phyloP scores from a whole-genome alignment of 2,329 filamentous ascomycete species.

The Ceratocystis diversiconidia region DNA sequence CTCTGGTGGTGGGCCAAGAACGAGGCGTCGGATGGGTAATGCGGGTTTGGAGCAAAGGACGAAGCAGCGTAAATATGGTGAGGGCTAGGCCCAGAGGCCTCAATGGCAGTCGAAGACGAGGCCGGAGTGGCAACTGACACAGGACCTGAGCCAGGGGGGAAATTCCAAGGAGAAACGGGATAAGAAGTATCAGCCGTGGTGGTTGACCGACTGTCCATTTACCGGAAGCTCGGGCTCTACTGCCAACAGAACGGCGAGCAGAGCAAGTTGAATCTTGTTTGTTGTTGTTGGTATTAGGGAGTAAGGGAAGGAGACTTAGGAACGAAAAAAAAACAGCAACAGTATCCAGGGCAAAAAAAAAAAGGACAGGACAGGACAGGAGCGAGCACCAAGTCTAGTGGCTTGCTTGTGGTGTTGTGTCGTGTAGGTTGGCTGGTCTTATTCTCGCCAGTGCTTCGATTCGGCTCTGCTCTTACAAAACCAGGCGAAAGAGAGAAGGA shows the following conservation, averaged over 20 bases:
- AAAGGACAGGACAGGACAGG: background rate
- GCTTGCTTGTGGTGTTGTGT: background rate
- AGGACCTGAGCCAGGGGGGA: slow-evolving; percentile 20
- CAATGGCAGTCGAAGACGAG: slow-evolving; percentile 10
- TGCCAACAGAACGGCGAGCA: slow-evolving; percentile 18
- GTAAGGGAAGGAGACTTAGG: background rate
- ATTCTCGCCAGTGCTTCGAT: background rate
- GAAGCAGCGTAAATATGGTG: slow-evolving; percentile 8
- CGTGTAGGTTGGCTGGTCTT: background rate
- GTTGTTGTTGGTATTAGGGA: background rate
- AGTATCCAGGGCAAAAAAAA: background rate
- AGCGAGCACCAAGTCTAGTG: background rate
- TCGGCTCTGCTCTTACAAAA: background rate
- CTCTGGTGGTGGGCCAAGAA: slow-evolving; percentile 31
- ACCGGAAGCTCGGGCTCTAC: slow-evolving; percentile 23
- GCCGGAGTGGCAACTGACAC: slow-evolving; percentile 11
- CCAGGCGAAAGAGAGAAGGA: background rate
- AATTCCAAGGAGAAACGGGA: slow-evolving; percentile 29
- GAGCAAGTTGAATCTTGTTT: slow-evolving; percentile 8
- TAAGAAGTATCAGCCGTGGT: slow-evolving; percentile 37
- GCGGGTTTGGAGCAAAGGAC: slow-evolving; percentile 7
- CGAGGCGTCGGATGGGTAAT: slow-evolving; percentile 21
- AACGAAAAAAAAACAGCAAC: background rate
- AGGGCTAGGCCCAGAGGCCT: slow-evolving; percentile 11
- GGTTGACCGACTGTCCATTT: slow-evolving; percentile 39